Base-by-base conservation (phyloP, 257 asterid genomes). In the Ilex asprella region DNA sequence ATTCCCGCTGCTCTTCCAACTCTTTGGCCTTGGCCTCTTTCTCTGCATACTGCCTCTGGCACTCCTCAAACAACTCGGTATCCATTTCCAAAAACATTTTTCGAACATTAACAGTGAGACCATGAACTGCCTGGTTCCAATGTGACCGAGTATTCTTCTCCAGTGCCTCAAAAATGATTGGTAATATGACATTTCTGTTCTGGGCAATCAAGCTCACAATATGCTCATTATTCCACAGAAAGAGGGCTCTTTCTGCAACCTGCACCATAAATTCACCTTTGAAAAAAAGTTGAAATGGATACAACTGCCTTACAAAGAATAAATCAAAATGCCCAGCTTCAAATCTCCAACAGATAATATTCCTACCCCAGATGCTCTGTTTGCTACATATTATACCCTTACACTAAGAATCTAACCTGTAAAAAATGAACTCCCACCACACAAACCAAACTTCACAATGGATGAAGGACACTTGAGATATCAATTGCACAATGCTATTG, bases 171-270 rank as follows among this genome's bases (percentile, higher is more conserved):
- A 85, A 87, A 61, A 90, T 73, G 53, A 87, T 81, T 60, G 97
- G 97, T 59, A 90, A 70, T 12, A 85, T 73, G 12, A 83, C 83
- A 30, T 64, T 77, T 47, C 88, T 77, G 30, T 87, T 87, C 69
- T 81, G 88, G 58, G 92, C 75, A n/a, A 85, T 87, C 74, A 90
- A 79, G 59, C 76, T 66, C 61, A 81, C 81, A 2, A 83, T 69
- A 49, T 83, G 96, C 49, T 80, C 93, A 21, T 81, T 90, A 53
- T 87, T 86, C 95, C 97, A 89, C 73, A 89, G 70, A 58, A 83
- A 72, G 46, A 83, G 81, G 39, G 97, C 87, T 61, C 96, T 84
- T 52, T 87, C 96, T 2, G 97, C 90, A 50, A 90, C 96, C 97
- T 90, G 85, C 69, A 75, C 63, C 47, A 61, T 46, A 39, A 29